A percentile compares a stretch with the other conserved stretches of the same genome.
These are phyloP conservation scores for Herpotrichia juniperi DNA, from an alignment of 2,329 filamentous ascomycete genomes.

Conservation along the genomic window DNA sequence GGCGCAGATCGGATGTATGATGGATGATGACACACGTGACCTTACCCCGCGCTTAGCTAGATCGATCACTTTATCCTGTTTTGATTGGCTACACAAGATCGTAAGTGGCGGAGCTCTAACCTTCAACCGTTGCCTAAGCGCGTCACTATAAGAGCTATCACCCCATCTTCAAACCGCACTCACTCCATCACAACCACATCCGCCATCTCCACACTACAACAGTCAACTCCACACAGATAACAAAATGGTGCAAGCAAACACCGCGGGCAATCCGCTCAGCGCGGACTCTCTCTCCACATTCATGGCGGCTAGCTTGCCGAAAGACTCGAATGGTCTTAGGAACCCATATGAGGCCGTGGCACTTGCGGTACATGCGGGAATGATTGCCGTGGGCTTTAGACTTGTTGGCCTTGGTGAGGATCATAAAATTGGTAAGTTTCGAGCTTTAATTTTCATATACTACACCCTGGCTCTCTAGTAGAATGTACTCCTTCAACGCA, in stretches of 20 bases:
- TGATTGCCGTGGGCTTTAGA: slow-evolving; percentile 79
- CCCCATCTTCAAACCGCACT: background rate
- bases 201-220: slow-evolving; percentile 1
- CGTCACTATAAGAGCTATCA: slow-evolving; percentile 3
- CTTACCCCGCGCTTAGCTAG: slow-evolving; percentile 2
- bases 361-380: slow-evolving; percentile 81
- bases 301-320: slow-evolving; percentile 53
- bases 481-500: too few species aligned
- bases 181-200: slow-evolving; percentile 7
- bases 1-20: too few species aligned
- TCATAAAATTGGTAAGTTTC: slow-evolving; percentile 67
- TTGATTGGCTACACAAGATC: background rate
- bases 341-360: slow-evolving; percentile 82
- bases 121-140: slow-evolving; percentile 10
- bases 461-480: too few species aligned
- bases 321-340: slow-evolving; percentile 56
- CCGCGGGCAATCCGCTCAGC: slow-evolving; percentile 51
- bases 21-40: background rate
- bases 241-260: slow-evolving; percentile 35
- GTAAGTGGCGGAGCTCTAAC: background rate
- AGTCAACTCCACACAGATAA: background rate
- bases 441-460: slow-evolving; percentile 2
- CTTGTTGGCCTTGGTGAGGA: slow-evolving; percentile 86
- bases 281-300: slow-evolving; percentile 49
- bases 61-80: too few species aligned